Evolutionary conservation across 441 rosid genomes (phyloP), one percentile per base, ranked within the genome.

Genomic region (Brassica hybrid): DNA sequence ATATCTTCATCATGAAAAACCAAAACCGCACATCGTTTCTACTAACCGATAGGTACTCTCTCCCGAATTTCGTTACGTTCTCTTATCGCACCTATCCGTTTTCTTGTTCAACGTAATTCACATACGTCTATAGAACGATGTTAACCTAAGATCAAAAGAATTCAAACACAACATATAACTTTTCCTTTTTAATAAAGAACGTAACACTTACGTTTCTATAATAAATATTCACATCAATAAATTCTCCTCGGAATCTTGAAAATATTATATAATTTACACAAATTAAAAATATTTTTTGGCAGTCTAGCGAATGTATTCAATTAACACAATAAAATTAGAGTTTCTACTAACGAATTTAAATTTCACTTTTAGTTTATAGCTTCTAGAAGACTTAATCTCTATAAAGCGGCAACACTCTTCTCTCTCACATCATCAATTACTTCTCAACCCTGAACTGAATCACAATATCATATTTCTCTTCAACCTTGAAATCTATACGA

Each of bases 341-440:
- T n/a, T n/a, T n/a, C n/a, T n/a, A n/a, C n/a, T n/a, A n/a, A n/a
- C n/a, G 54, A 45, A 30, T 32, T n/a, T 14, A 12, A 7, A 11
- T 17, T n/a, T 3, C n/a, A 71, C 3, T 72, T 59, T 23, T 14
- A 45, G 62, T 58, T 77, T 30, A 1, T n/a, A 57, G 3, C 45
- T 72, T 78, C 81, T 34, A 67, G 77, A 78, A 78, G 69, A 67
- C 48, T 23, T 72, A n/a, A 58, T 77, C 66, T 77, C 6, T 77
- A 71, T 54, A 78, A 62, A 65, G 58, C 5, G 38, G 7, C 69
- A 5, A 66, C 68, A 66, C 69, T 23, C 81, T 72, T 32, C 23
- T 67, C 65, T 43, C 32, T 72, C 73, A 72, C 58, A 7, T 78
- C 69, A 60, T 14, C 2, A 6, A 2, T 45, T 38, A 64, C 30